Conservation (phyloP, 495 filamentous ascomycete species). For the Aspergillus kassunensis region DNA sequence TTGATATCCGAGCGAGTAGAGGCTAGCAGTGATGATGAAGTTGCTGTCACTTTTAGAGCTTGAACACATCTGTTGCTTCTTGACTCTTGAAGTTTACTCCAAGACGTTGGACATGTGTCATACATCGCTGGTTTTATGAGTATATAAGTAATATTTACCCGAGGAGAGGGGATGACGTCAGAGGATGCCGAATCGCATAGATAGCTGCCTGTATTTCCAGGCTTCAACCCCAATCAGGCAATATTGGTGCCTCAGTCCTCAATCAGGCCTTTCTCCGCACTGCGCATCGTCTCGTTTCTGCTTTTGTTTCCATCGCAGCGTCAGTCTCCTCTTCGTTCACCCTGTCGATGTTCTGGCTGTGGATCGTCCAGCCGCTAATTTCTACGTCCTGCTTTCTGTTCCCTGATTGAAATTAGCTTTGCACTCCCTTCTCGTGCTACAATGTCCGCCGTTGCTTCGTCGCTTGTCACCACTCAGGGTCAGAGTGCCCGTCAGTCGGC, state of each 20-base stretch:
- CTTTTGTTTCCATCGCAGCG: slow-evolving; percentile 1
- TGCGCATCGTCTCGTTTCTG: slow-evolving; percentile 13
- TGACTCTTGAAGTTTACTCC: too few relatives aligned
- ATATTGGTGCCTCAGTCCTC: slow-evolving; percentile 11
- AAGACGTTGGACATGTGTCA: too few relatives aligned
- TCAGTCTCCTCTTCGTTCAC: neutral
- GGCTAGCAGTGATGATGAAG: too few relatives aligned
- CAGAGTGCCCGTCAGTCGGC: slow-evolving; percentile 48
- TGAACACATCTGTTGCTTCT: too few relatives aligned
- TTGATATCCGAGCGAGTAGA: too few relatives aligned
- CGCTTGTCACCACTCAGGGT: slow-evolving; percentile 30
- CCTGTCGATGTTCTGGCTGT: slow-evolving; percentile 10
- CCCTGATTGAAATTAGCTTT: slow-evolving; percentile 16
- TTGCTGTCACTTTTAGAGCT: too few relatives aligned
- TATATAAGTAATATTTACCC: too few relatives aligned
- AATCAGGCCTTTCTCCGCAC: slow-evolving; percentile 20
- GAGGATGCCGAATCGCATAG: slow-evolving; percentile 20
- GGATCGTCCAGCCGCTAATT: neutral
- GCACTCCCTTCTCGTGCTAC: slow-evolving; percentile 12
- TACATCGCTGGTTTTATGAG: too few relatives aligned
- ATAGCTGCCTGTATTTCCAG: slow-evolving; percentile 15
- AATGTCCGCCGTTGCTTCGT: slow-evolving; percentile 29
- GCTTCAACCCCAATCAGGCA: slow-evolving; percentile 15
- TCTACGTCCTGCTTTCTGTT: slow-evolving; percentile 12
- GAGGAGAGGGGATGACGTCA: slow-evolving; percentile 23